These are phyloP conservation scores for Adenanthera pavonina DNA, from an alignment of 306 rosid genomes.

Conservation along the genomic window DNA sequence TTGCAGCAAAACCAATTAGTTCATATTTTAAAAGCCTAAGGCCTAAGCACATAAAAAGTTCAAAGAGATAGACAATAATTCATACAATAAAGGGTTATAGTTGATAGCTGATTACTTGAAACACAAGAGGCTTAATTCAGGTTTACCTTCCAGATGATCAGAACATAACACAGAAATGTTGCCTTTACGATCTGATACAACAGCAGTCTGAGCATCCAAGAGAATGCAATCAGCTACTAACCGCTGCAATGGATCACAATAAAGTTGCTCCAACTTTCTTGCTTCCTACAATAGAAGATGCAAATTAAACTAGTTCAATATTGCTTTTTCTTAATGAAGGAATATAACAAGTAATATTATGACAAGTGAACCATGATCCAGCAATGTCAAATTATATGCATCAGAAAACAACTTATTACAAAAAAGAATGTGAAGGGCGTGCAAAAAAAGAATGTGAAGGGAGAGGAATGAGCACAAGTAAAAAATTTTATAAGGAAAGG, in stretches of 20 bases:
- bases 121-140: constrained; percentile 25
- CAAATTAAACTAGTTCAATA: constrained; percentile 40
- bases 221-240: constrained; percentile 93
- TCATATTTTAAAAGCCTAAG: constrained; percentile 22
- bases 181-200: constrained; percentile 97
- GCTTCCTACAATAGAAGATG: constrained; percentile 63
- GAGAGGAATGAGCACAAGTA: constrained; percentile 27
- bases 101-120: constrained; percentile 15
- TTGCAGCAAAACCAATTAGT: constrained; percentile 26
- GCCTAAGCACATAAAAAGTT: constrained; percentile 20
- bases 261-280: constrained; percentile 79
- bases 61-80: constrained; percentile 24
- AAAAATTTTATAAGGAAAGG: constrained; percentile 11
- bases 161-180: constrained; percentile 81
- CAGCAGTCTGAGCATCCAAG: constrained; percentile 78
- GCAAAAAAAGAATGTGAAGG: constrained; percentile 27
- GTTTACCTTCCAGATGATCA: constrained; percentile 76
- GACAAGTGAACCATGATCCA: constrained; percentile 29
- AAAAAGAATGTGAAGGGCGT: constrained; percentile 30
- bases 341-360: constrained; percentile 25
- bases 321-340: constrained; percentile 11
- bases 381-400: constrained; percentile 23
- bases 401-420: constrained; percentile 15
- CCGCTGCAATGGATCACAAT: constrained; percentile 81
- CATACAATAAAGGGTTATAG: constrained; percentile 5